A percentile compares a stretch with the other conserved stretches of the same genome.
Evolutionary conservation across 768 basidiomycete species (phyloP).

Genomic region (Lentinula guzmanii): DNA sequence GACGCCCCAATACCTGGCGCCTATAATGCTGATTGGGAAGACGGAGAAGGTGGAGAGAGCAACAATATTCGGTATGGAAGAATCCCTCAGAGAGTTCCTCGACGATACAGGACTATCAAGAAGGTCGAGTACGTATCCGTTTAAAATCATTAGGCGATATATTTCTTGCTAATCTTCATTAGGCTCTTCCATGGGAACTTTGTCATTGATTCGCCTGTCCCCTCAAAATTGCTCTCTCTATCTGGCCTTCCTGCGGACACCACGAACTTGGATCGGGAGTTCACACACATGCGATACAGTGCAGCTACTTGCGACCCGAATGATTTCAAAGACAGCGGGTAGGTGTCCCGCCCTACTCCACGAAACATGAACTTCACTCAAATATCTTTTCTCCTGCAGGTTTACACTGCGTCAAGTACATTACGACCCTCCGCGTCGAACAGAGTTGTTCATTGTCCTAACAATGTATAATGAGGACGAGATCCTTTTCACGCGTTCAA

Average conservation of each 20-base stretch:
- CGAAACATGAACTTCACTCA: neutral
- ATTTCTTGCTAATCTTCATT: neutral
- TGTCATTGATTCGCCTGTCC: constrained; percentile 85
- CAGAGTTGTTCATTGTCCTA: constrained; percentile 95
- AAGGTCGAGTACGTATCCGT: constrained; percentile 63
- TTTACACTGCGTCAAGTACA: constrained; percentile 89
- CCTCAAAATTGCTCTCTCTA: constrained; percentile 76
- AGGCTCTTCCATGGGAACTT: constrained; percentile 91
- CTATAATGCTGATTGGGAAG: constrained; percentile 28
- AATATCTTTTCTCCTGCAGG: neutral
- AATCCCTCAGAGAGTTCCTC: constrained; percentile 85
- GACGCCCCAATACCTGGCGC: constrained; percentile 34
- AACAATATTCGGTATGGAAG: constrained; percentile 80
- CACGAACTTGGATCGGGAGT: constrained; percentile 70
- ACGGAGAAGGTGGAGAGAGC: constrained; percentile 30
- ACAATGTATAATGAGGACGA: constrained; percentile 98
- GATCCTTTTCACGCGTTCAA: constrained; percentile 83
- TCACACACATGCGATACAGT: constrained; percentile 93
- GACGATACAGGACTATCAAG: constrained; percentile 92
- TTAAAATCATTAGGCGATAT: neutral
- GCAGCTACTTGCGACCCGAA: constrained; percentile 97
- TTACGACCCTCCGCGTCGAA: constrained; percentile 85
- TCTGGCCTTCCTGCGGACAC: constrained; percentile 24
- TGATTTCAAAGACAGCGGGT: constrained; percentile 68
- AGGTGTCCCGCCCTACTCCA: neutral